Base-by-base conservation (phyloP, 2,329 filamentous ascomycete species). In the Colletotrichum coccodes region DNA sequence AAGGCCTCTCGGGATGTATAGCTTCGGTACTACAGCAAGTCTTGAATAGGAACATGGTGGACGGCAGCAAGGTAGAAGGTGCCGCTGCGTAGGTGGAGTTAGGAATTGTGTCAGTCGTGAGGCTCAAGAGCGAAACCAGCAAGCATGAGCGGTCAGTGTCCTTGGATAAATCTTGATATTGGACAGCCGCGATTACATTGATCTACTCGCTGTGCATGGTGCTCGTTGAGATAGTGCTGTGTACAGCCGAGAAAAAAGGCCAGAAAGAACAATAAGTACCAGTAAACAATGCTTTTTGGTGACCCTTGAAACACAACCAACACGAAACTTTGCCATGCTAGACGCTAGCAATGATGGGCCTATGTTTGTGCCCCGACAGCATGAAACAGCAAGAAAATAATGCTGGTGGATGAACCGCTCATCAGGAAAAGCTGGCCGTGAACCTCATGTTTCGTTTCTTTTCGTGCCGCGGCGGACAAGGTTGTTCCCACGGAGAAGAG, bases 301-400 rank as follows among this genome's bases (percentile, higher is more conserved):
- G 4, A 12, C 32, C 26, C 34, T 18, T 23, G 12, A 4, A 54
- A 34, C 32, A 47, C 23, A 36, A 23, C 6, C 21, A n/a, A 11
- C 11, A 18, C 21, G 11, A 34, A 18, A 9, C 28, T 6, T 49
- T 34, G 26, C 26, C 23, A 61, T 54, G 59, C 59, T n/a, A 30
- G 57, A 63, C 60, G 60, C 64, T 53, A 46, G 36, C 52, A 53
- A 58, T 53, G 60, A 47, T 23, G 38, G 30, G 16, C 7, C 6
- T n/a, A 47, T 32, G 40, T 42, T 49, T 34, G 26, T 38, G 49
- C 21, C 32, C 26, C 12, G 32, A 64, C 40, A 18, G 32, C 12
- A 36, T 38, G 12, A 50, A 49, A 34, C 18, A n/a, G 42, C 23
- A 30, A 56, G 44, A 34, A 46, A 46, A 6, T 28, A 12, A 36